Base-by-base conservation (phyloP, 768 basidiomycete species). In the Paxillus involutus region DNA sequence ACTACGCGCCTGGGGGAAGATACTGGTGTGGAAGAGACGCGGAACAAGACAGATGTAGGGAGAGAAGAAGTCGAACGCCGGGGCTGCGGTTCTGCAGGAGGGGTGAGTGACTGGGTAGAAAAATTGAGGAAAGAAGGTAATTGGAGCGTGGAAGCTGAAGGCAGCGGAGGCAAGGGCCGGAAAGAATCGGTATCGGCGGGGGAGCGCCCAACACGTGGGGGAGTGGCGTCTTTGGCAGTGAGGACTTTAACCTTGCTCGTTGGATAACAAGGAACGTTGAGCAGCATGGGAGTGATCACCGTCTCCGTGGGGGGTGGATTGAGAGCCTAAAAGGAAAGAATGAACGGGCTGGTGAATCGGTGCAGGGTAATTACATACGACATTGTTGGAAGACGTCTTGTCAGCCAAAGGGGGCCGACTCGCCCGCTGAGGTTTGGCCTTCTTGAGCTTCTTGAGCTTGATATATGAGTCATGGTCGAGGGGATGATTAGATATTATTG, bases 121-220 rank as follows among this genome's bases (percentile, higher is more conserved):
- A 68, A 45, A 51, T 73, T 61, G 44, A 73, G 64, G 48, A 77
- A 74, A 52, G 73, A 71, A 32, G 75, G 69, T 17, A 77, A 57
- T 44, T 73, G 68, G 55, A 79, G 59, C 42, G 73, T 64, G 47
- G 76, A 77, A 45, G 73, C 56, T 33, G 68, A 65, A 9, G 72
- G 70, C 21, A 75, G 61, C 12, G 66, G 73, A 37, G 69, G 74
- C 44, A 72, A 64, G 35, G 70, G 67, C 17, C 59, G 66, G 51
- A 67, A 67, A 49, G 59, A 59, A 53, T 57, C 48, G 21, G 44
- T 43, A 35, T 59, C 51, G 19, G 30, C 5, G 7, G 46, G 53
- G 12, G 56, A 30, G 44, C 41, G 52, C 41, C 44, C 42, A 9
- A 24, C 58, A 57, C 39, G 62, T 53, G 37, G 61, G 59, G 54